Evolutionary conservation across 306 rosid species (phyloP).

Genomic region (Rosa multiflora): DNA sequence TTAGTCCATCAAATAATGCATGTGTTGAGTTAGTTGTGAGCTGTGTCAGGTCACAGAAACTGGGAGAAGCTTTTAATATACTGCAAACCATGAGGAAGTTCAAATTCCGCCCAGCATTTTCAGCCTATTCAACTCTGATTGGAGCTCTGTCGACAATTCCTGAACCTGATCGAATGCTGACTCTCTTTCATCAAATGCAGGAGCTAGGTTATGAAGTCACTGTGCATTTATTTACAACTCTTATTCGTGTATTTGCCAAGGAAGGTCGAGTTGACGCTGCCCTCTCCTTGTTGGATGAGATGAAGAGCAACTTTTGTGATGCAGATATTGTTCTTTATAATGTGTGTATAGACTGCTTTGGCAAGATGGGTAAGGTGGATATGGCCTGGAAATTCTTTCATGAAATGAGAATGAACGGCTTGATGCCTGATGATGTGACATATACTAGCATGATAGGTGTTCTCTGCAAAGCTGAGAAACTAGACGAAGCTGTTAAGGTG

Average conservation of each 20-base stretch:
- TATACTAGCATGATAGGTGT: constrained; percentile 93
- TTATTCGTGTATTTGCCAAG: constrained; percentile 77
- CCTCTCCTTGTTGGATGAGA: constrained; percentile 86
- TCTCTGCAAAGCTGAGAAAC: constrained; percentile 78
- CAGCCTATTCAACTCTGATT: constrained; percentile 80
- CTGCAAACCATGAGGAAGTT: constrained; percentile 87
- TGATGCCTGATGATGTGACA: constrained; percentile 81
- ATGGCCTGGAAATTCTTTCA: constrained; percentile 99
- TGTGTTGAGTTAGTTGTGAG: constrained; percentile 60
- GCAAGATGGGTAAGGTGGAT: constrained; percentile 86
- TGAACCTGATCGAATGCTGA: constrained; percentile 62
- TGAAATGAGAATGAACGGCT: constrained; percentile 72
- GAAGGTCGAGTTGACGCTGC: constrained; percentile 81
- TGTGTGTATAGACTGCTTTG: constrained; percentile 91
- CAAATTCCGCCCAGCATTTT: constrained; percentile 88
- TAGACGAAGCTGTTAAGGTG: constrained; percentile 74
- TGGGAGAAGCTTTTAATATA: constrained; percentile 61
- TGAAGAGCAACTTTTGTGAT: constrained; percentile 68
- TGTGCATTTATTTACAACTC: constrained; percentile 81
- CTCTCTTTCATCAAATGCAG: constrained; percentile 84
- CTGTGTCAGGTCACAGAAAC: constrained; percentile 49
- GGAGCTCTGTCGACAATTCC: constrained; percentile 66
- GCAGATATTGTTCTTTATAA: constrained; percentile 87
- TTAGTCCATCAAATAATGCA: constrained; percentile 56
- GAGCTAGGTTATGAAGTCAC: constrained; percentile 88